A percentile compares a stretch with the other conserved stretches of the same genome.
These are phyloP conservation scores for Cerrena zonata DNA, from an alignment of 1,284 basidiomycete species.

Conservation along the genomic window DNA sequence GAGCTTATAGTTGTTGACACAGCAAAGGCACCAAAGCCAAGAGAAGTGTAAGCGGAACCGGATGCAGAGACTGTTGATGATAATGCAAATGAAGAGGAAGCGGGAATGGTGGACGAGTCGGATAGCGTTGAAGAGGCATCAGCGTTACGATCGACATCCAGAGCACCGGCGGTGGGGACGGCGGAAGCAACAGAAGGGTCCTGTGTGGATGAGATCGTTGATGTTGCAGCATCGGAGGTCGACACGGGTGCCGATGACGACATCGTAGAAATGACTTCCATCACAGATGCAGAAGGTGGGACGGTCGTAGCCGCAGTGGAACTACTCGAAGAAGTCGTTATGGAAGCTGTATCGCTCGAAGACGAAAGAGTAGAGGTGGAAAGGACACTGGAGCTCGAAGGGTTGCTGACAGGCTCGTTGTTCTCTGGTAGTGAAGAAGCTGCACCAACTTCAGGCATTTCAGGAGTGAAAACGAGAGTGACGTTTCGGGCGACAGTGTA, in stretches of 20 bases:
- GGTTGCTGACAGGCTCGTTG: neutral
- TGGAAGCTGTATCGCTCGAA: constrained; percentile 11
- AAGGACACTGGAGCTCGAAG: neutral
- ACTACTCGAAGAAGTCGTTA: constrained; percentile 17
- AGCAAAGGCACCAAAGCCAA: neutral
- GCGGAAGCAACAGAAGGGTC: constrained; percentile 3
- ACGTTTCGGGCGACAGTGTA: constrained; percentile 34
- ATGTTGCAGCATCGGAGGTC: neutral
- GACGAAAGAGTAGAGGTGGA: constrained; percentile 16
- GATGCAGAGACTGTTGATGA: constrained; percentile 14
- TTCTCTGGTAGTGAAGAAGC: neutral
- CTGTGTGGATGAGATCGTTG: neutral
- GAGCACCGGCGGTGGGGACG: constrained; percentile 6
- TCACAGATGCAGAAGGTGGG: neutral
- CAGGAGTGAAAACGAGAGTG: constrained; percentile 41
- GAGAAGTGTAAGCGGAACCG: neutral
- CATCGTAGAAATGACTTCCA: neutral
- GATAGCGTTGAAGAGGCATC: constrained; percentile 6
- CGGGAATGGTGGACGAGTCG: constrained; percentile 7
- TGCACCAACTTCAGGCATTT: constrained; percentile 24
- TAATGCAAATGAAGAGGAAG: no score
- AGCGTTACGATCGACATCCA: constrained; percentile 14
- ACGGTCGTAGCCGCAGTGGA: neutral
- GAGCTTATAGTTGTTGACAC: constrained; percentile 3
- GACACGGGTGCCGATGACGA: neutral